Evolutionary conservation across 352 stramenopile genomes (phyloP).

Genomic region (Phytophthora megakarya): DNA sequence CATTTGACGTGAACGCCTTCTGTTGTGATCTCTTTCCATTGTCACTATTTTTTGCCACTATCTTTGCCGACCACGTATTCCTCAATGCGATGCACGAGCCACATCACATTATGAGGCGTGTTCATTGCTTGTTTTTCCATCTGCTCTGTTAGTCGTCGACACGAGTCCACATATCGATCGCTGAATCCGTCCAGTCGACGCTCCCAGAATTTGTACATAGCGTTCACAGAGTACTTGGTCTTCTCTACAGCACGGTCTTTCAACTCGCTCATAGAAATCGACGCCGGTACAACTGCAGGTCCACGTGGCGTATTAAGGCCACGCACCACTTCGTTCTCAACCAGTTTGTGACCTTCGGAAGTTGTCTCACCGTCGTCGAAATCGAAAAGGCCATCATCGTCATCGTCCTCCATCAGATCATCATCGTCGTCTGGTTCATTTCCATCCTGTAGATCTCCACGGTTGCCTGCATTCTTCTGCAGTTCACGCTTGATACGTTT

Average conservation of each 20-base stretch:
- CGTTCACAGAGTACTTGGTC: constrained; percentile 52
- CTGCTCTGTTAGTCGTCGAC: constrained; percentile 54
- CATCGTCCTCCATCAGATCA: constrained; percentile 32
- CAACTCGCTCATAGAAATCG: constrained; percentile 49
- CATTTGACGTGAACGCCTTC: too few species aligned
- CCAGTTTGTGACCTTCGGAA: constrained; percentile 44
- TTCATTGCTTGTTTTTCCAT: constrained; percentile 66
- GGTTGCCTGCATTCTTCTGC: constrained; percentile 31
- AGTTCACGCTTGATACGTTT: constrained; percentile 72
- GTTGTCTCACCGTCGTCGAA: constrained; percentile 40
- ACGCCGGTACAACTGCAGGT: constrained; percentile 49
- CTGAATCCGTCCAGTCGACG: constrained; percentile 66
- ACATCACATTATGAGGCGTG: constrained; percentile 51
- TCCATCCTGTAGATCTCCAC: constrained; percentile 45
- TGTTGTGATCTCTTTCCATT: background rate
- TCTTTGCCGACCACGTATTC: constrained; percentile 42
- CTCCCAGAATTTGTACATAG: constrained; percentile 80
- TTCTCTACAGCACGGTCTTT: constrained; percentile 45
- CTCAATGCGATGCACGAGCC: constrained; percentile 54
- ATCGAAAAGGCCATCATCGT: constrained; percentile 48
- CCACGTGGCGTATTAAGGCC: constrained; percentile 45
- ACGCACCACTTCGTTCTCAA: constrained; percentile 55
- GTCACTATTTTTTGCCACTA: constrained; percentile 24
- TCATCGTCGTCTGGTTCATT: constrained; percentile 36
- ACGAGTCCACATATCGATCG: constrained; percentile 75